Evolutionary conservation across 345 rosid genomes (phyloP).

Genomic region (Linum lewisii): DNA sequence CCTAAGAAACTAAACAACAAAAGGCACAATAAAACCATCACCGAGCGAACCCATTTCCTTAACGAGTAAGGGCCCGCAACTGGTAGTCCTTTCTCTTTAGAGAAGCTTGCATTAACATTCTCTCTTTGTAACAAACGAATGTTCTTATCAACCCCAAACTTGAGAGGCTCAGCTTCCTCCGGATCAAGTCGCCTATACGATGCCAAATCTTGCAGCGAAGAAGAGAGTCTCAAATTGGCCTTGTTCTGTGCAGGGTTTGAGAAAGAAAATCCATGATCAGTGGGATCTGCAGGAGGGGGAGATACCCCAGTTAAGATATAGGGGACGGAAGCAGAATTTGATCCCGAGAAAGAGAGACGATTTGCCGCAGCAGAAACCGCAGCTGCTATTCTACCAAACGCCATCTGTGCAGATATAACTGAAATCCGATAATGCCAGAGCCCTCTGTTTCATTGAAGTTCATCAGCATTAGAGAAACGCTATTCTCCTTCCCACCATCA

Average conservation of each 20-base stretch:
- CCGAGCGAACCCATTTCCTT: constrained; percentile 52
- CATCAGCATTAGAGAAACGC: neutral
- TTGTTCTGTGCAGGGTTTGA: constrained; percentile 30
- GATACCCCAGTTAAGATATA: constrained; percentile 36
- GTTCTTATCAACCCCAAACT: constrained; percentile 32
- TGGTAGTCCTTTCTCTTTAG: constrained; percentile 60
- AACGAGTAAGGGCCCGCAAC: constrained; percentile 33
- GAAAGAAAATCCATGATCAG: constrained; percentile 26
- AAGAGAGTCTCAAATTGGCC: constrained; percentile 54
- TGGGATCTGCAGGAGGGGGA: constrained; percentile 29
- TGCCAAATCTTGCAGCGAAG: constrained; percentile 89
- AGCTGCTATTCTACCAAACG: constrained; percentile 48
- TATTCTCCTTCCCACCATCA: too few species aligned
- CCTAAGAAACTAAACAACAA: constrained; percentile 46
- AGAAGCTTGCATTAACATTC: constrained; percentile 55
- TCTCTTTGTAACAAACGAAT: constrained; percentile 37
- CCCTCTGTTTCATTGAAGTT: neutral
- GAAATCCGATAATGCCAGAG: neutral
- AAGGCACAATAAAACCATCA: constrained; percentile 43
- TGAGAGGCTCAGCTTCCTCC: constrained; percentile 33
- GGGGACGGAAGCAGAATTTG: constrained; percentile 35
- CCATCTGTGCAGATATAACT: constrained; percentile 28
- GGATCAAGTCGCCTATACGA: constrained; percentile 42
- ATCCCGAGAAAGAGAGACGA: constrained; percentile 16
- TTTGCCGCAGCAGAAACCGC: constrained; percentile 33